These are phyloP conservation scores for Passalora sequoiae DNA, from an alignment of 2,329 filamentous ascomycete species.

Conservation along the genomic window DNA sequence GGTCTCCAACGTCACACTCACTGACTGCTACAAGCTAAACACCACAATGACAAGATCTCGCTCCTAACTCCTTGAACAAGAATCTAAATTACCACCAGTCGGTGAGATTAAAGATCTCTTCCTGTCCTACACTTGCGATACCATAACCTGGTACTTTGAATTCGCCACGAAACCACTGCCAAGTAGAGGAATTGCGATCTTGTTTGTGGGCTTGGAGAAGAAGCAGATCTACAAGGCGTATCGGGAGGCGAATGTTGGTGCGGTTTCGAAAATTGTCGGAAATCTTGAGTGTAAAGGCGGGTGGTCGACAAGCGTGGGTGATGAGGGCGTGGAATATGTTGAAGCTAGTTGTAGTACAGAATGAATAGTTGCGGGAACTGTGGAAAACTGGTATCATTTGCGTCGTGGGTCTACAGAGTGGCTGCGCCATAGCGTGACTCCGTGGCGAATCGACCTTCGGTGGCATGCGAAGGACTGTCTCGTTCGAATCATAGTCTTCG, in stretches of 20 bases:
- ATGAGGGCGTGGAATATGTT: slow-evolving; percentile 3
- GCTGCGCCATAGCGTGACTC: too few relatives aligned
- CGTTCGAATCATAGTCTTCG: too few relatives aligned
- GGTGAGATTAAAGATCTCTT: slow-evolving; percentile 16
- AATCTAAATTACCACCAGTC: slow-evolving; percentile 12
- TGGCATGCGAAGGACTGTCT: too few relatives aligned
- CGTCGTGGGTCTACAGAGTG: too few relatives aligned
- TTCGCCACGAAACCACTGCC: slow-evolving; percentile 16
- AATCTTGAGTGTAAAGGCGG: slow-evolving; percentile 14
- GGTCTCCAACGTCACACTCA: too few relatives aligned
- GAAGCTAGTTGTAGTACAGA: slow-evolving; percentile 1
- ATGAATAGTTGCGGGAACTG: too few relatives aligned
- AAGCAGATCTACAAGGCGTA: slow-evolving; percentile 19
- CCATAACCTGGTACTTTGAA: slow-evolving; percentile 23
- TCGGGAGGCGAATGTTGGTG: slow-evolving; percentile 17
- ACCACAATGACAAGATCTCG: slow-evolving; percentile 11
- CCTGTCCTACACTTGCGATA: slow-evolving; percentile 17
- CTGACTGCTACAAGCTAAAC: too few relatives aligned
- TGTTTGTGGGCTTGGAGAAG: slow-evolving; percentile 15
- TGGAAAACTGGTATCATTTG: too few relatives aligned
- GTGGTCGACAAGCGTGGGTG: slow-evolving; percentile 7
- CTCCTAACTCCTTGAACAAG: slow-evolving; percentile 17
- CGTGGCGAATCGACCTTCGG: too few relatives aligned
- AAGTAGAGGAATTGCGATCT: slow-evolving; percentile 18
- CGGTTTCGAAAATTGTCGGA: slow-evolving; percentile 13